These are phyloP conservation scores for Huntiella bhutanensis DNA, from an alignment of 2,329 filamentous ascomycete species.

Conservation along the genomic window DNA sequence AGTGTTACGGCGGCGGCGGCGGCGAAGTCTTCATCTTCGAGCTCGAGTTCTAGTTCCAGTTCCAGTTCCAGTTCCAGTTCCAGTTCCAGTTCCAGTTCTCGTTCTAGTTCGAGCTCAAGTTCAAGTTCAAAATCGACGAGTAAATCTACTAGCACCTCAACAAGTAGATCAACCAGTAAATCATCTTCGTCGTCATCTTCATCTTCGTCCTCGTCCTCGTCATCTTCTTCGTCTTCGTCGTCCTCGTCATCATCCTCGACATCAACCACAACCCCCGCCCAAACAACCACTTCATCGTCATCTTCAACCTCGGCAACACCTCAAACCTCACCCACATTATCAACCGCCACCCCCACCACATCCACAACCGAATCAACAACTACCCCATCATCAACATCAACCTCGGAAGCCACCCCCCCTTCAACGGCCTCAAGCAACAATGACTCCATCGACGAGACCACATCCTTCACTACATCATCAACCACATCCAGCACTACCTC, in stretches of 20 bases:
- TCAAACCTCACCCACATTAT: background rate
- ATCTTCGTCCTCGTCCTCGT: background rate
- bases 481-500: background rate
- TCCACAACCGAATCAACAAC: background rate
- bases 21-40: conserved; percentile 10
- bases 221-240: background rate
- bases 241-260: background rate
- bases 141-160: background rate
- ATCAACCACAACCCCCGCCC: conserved; percentile 1
- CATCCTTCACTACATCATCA: background rate
- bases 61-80: background rate
- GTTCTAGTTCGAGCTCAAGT: background rate
- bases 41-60: conserved; percentile 10
- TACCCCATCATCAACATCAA: background rate
- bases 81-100: background rate
- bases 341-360: background rate
- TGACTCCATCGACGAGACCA: background rate
- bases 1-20: conserved; percentile 14
- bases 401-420: background rate
- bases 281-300: conserved; percentile 1
- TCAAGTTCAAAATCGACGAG: conserved; percentile 1
- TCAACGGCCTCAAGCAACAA: background rate
- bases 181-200: background rate
- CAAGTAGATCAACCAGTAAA: background rate
- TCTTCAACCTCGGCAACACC: background rate